Base-by-base conservation (phyloP, 208 protist species). In the Acanthamoeba healyi region DNA sequence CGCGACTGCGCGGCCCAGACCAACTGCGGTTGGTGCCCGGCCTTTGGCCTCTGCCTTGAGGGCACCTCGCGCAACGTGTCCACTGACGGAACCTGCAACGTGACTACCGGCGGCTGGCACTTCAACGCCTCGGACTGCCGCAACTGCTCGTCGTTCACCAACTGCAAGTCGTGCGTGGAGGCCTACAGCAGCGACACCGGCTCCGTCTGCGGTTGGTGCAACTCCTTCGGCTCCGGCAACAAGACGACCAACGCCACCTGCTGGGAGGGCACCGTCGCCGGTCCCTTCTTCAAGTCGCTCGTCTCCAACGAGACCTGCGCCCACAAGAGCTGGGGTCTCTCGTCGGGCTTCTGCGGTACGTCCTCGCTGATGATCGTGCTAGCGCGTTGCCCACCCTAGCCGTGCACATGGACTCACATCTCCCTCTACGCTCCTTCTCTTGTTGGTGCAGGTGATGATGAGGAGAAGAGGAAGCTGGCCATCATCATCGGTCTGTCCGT, bases 401-500 rank as follows among this genome's bases (percentile, higher is more conserved):
- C 24, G 0, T 36, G 29, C 22, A 32, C 1, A 0, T 67, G 9
- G 61, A 32, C 17, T 7, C 61, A 34, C 36, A 14, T 9, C 4
- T 67, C n/a, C 63, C 0, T 32, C 65, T 34, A 15, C 34, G 29
- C 32, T 40, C 36, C 38, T 46, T 5, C 19, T 63, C 1, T 42
- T 40, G 22, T 17, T 34, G 32, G 12, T 6, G 26, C 38, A 79
- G 70, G 32, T 29, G 70, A 79, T 0, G 32, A 79, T 26, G 70
- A 79, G 17, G 70, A 44, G 36, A 79, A 79, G 70, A 26, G 70
- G 32, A 79, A 79, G 70, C 38, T 79, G 38, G 70, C 70, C 34
- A 79, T 79, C 38, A 79, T 79, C 70, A 79, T 79, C 70, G 70
- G 70, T 79, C 70, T 79, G 15, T 79, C 70, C 22, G 70, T 79